Evolutionary conservation across 2,329 filamentous ascomycete species (phyloP).

Genomic region (Aspergillus japonicus): DNA sequence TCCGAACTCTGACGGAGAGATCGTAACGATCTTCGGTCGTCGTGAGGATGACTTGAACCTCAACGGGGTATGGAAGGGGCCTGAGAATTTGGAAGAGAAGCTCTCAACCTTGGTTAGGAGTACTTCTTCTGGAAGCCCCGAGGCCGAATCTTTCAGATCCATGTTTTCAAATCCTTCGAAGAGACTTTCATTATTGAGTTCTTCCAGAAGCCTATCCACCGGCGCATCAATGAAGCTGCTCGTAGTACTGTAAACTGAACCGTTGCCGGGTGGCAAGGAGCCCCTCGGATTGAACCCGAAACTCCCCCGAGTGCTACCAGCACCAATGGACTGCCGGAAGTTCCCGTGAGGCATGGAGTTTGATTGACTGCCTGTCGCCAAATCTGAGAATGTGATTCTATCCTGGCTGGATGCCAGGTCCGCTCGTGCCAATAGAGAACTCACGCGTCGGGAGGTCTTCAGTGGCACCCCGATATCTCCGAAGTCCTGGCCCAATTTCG

Average conservation of each 20-base stretch:
- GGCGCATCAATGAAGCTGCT: constrained; percentile 67
- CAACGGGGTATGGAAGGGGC: constrained; percentile 27
- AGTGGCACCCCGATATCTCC: constrained; percentile 53
- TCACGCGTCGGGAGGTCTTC: constrained; percentile 75
- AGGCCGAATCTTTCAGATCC: constrained; percentile 70
- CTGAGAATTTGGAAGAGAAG: constrained; percentile 56
- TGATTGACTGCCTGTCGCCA: constrained; percentile 50
- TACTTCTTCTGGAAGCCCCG: constrained; percentile 71
- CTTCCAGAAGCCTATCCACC: constrained; percentile 68
- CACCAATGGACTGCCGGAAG: constrained; percentile 71
- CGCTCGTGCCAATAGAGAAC: constrained; percentile 82
- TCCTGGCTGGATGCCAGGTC: constrained; percentile 86
- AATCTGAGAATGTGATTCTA: constrained; percentile 74
- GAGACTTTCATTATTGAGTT: constrained; percentile 60
- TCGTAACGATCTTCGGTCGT: constrained; percentile 59
- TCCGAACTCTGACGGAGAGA: constrained; percentile 50
- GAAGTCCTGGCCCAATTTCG: constrained; percentile 69
- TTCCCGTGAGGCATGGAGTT: constrained; percentile 43
- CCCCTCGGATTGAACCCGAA: constrained; percentile 53
- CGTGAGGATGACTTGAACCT: constrained; percentile 24
- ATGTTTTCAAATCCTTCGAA: constrained; percentile 70
- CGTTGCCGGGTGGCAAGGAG: constrained; percentile 55
- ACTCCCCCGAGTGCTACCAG: constrained; percentile 63
- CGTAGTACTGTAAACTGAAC: constrained; percentile 48
- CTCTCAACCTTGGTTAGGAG: constrained; percentile 69